Percentiles rank a stretch among this genome's conserved stretches.
Evolutionary conservation across 257 asterid species (phyloP).

Genomic region (Lycium ferocissimum): DNA sequence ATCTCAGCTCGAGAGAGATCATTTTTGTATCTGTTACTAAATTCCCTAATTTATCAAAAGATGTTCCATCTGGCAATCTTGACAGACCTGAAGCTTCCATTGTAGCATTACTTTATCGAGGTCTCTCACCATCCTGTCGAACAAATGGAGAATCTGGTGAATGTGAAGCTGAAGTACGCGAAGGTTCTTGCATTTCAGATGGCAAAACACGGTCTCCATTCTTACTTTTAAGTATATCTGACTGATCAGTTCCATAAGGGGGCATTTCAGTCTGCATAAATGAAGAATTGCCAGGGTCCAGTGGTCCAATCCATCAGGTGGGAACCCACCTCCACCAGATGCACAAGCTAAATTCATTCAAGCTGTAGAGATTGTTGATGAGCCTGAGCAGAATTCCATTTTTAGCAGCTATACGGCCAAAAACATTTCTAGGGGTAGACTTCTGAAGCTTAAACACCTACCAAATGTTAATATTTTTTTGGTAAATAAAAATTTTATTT

Average conservation of each 20-base stretch:
- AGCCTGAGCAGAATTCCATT: conserved; percentile 93
- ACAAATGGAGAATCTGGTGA: conserved; percentile 71
- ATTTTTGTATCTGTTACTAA: conserved; percentile 56
- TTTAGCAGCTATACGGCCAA: conserved; percentile 93
- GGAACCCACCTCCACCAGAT: conserved; percentile 78
- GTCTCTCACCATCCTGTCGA: conserved; percentile 58
- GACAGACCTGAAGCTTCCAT: conserved; percentile 49
- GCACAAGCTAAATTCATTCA: conserved; percentile 84
- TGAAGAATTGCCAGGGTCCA: conserved; percentile 68
- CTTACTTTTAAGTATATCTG: conserved; percentile 66
- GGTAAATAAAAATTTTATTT: too few species aligned
- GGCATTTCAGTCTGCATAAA: conserved; percentile 60
- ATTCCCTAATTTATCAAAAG: conserved; percentile 50
- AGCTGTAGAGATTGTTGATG: conserved; percentile 86
- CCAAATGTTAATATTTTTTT: conserved; percentile 73
- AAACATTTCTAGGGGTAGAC: conserved; percentile 90
- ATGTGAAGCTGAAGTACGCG: conserved; percentile 67
- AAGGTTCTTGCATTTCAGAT: conserved; percentile 62
- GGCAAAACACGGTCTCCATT: conserved; percentile 72
- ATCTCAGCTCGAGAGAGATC: conserved; percentile 63
- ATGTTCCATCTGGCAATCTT: conserved; percentile 42
- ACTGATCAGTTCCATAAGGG: conserved; percentile 65
- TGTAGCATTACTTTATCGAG: conserved; percentile 46
- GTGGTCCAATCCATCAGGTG: conserved; percentile 68
- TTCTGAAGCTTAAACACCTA: conserved; percentile 98